phyloP scores from a whole-genome alignment of 2,329 filamentous ascomycete species.

The Leptosphaerulina australis region DNA sequence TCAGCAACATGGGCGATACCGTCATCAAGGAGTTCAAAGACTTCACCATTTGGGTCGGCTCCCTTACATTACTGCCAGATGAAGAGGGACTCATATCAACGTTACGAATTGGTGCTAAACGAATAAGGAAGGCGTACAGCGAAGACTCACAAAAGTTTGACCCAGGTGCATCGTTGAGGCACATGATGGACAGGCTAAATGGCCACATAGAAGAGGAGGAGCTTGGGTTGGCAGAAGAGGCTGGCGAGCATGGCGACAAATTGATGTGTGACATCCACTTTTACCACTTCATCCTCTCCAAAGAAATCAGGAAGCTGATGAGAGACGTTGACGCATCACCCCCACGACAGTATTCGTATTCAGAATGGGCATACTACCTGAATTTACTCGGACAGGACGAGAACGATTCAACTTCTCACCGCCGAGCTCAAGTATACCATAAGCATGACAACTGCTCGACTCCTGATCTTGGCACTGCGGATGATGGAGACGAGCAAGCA shows the following conservation, averaged over 20 bases:
- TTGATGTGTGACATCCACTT: conserved; percentile 58
- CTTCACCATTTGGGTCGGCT: conserved; percentile 61
- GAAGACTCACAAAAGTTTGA: conserved; percentile 13
- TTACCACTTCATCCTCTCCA: conserved; percentile 56
- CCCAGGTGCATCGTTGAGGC: conserved; percentile 20
- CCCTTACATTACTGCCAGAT: conserved; percentile 60
- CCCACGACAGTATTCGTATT: conserved; percentile 47
- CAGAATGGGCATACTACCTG: conserved; percentile 50
- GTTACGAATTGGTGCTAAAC: conserved; percentile 38
- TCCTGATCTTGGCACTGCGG: conserved; percentile 42
- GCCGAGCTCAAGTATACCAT: conserved; percentile 33
- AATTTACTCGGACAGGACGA: conserved; percentile 50
- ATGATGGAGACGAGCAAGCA: conserved; percentile 57
- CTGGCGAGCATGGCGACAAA: conserved; percentile 51
- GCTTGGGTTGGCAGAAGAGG: conserved; percentile 50
- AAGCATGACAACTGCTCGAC: conserved; percentile 26
- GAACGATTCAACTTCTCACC: conserved; percentile 46
- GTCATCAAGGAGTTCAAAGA: conserved; percentile 62
- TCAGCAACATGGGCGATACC: conserved; percentile 61
- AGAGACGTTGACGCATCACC: conserved; percentile 50
- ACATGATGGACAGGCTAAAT: conserved; percentile 42
- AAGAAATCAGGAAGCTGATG: conserved; percentile 53
- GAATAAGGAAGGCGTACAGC: conserved; percentile 26
- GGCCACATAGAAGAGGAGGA: conserved; percentile 52
- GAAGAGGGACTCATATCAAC: conserved; percentile 51